Evolutionary conservation across 768 basidiomycete genomes (phyloP).

Genomic region (Leccinum pellstonianum): DNA sequence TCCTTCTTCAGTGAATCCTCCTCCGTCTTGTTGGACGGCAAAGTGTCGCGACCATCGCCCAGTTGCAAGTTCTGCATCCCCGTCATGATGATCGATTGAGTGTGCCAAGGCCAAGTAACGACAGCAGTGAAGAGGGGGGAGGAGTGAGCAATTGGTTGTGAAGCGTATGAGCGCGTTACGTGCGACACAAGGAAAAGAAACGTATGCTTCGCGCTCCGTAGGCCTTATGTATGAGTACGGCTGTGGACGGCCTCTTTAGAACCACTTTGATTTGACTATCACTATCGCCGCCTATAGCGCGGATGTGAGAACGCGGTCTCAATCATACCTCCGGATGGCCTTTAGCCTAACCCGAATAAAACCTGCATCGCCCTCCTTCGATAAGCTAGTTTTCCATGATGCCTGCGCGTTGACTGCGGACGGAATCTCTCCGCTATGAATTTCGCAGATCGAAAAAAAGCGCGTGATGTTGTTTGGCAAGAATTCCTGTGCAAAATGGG

Average conservation of each 20-base stretch:
- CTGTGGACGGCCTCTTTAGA: background rate
- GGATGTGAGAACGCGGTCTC: background rate
- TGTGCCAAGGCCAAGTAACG: background rate
- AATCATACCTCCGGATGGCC: background rate
- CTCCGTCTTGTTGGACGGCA: background rate
- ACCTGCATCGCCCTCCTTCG: background rate
- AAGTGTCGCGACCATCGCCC: background rate
- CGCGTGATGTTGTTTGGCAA: background rate
- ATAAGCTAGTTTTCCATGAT: background rate
- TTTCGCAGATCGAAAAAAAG: background rate
- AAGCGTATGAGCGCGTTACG: background rate
- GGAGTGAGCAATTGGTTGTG: background rate
- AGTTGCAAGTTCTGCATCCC: background rate
- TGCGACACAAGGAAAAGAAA: background rate
- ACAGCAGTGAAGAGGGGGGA: background rate
- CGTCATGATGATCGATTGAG: background rate
- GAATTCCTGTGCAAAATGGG: background rate
- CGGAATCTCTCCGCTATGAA: background rate
- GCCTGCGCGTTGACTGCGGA: background rate
- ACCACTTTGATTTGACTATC: background rate
- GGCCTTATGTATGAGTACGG: background rate
- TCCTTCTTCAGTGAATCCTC: conserved; percentile 6
- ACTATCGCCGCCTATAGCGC: background rate
- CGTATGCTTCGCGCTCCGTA: background rate
- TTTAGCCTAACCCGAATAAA: background rate